phyloP scores from a whole-genome alignment of 352 stramenopile genomes.

The Blastocystis sp. region DNA sequence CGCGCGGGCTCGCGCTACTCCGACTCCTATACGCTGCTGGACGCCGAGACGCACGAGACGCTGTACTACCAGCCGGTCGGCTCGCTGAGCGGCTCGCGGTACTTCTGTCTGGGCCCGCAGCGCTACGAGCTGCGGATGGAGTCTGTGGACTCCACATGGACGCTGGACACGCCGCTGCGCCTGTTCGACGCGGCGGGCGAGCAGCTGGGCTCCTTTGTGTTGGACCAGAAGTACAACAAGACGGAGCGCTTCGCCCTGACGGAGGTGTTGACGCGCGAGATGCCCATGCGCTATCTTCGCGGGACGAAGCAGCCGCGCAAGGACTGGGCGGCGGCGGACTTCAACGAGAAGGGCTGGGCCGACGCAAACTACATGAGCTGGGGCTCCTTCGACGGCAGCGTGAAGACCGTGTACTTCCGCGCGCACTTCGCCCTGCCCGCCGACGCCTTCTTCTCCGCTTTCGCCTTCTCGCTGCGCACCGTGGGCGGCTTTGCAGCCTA shows the following conservation, averaged over 20 bases:
- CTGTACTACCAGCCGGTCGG: not conserved
- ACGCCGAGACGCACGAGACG: not conserved
- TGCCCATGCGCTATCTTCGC: not conserved
- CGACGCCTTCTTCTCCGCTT: not conserved
- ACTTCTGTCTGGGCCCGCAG: not conserved
- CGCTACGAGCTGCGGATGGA: not conserved
- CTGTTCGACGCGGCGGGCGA: not conserved
- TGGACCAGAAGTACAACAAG: not conserved
- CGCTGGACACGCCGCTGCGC: not conserved
- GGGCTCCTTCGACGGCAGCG: not conserved
- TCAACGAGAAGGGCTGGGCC: not conserved
- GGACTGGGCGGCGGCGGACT: not conserved
- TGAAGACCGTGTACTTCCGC: constrained; percentile 31
- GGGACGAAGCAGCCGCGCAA: not conserved
- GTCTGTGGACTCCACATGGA: not conserved
- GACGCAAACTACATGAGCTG: not conserved
- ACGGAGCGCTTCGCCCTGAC: not conserved
- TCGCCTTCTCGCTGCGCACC: not conserved
- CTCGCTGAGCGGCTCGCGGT: not conserved
- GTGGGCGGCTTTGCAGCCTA: constrained; percentile 1
- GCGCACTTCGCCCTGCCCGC: not conserved
- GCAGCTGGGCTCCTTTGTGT: not conserved
- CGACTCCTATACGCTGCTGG: not conserved
- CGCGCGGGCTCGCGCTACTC: not conserved
- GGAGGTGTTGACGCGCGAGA: not conserved